These are phyloP conservation scores for Anthoceros angustus DNA, from an alignment of 225 moss, liverwort and hornwort genomes.

Conservation along the genomic window DNA sequence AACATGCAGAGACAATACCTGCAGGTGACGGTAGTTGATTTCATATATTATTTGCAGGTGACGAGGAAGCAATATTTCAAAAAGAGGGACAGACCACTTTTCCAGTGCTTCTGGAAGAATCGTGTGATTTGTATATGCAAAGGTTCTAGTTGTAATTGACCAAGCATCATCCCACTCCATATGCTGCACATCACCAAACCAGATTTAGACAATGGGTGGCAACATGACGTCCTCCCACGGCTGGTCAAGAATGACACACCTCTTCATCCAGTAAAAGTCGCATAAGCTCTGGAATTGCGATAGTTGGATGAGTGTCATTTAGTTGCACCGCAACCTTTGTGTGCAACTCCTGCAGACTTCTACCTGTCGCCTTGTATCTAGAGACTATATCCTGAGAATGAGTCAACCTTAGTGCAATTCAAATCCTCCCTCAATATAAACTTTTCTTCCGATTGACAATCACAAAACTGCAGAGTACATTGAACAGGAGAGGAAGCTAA, in stretches of 20 bases:
- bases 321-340: slow-evolving; percentile 73
- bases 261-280: slow-evolving; percentile 59
- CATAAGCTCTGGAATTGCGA: slow-evolving; percentile 81
- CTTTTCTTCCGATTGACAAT: neutral
- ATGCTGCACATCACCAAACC: neutral
- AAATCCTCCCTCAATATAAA: neutral
- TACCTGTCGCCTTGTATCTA: slow-evolving; percentile 40
- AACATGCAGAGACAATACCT: slow-evolving; percentile 11
- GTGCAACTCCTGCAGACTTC: slow-evolving; percentile 21
- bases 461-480: neutral
- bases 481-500: neutral
- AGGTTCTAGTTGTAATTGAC: slow-evolving; percentile 44
- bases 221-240: neutral
- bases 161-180: slow-evolving; percentile 57
- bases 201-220: no score
- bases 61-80: slow-evolving; percentile 65
- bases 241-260: neutral
- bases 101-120: slow-evolving; percentile 68
- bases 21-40: slow-evolving; percentile 40
- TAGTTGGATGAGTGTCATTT: slow-evolving; percentile 84
- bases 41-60: slow-evolving; percentile 63
- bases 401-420: neutral
- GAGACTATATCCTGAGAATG: slow-evolving; percentile 43
- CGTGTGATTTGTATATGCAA: slow-evolving; percentile 74
- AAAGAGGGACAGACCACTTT: slow-evolving; percentile 51